These are phyloP conservation scores for Drechslerella coelobrocha DNA, from an alignment of 2,329 filamentous ascomycete genomes.

Conservation along the genomic window DNA sequence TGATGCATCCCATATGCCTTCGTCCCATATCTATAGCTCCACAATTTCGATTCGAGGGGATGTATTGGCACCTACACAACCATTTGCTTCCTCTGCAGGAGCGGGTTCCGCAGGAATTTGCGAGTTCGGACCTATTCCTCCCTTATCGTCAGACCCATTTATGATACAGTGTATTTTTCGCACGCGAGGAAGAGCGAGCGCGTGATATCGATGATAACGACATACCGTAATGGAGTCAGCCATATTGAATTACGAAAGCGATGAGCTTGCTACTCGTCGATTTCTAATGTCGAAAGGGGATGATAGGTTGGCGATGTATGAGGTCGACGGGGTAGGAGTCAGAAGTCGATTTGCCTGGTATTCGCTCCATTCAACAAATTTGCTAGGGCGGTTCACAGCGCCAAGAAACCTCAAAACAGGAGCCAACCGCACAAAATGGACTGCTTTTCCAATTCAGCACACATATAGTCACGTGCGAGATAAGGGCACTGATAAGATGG, in stretches of 20 bases:
- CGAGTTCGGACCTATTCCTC: conserved; percentile 70
- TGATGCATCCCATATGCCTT: background rate
- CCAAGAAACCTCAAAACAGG: conserved; percentile 44
- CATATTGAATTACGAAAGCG: conserved; percentile 43
- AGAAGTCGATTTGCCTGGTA: conserved; percentile 35
- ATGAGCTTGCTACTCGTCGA: conserved; percentile 38
- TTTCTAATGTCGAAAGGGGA: conserved; percentile 28
- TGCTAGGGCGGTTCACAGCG: conserved; percentile 45
- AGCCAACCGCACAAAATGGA: conserved; percentile 42
- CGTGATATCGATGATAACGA: conserved; percentile 10
- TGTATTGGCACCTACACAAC: conserved; percentile 79
- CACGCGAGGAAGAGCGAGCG: conserved; percentile 1
- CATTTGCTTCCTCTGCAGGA: conserved; percentile 99
- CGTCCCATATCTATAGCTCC: conserved; percentile 16
- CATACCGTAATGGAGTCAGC: conserved; percentile 49
- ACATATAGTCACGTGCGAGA: conserved; percentile 19
- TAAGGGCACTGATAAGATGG: conserved; percentile 39
- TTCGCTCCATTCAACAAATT: conserved; percentile 43
- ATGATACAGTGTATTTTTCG: conserved; percentile 72
- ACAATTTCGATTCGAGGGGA: conserved; percentile 33
- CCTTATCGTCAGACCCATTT: conserved; percentile 30
- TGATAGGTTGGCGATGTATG: conserved; percentile 31
- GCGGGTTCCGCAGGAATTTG: conserved; percentile 99
- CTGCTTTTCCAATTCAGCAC: conserved; percentile 40
- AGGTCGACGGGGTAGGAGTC: conserved; percentile 19